A percentile compares a stretch with the other conserved stretches of the same genome.
phyloP scores from a whole-genome alignment of 2,329 filamentous ascomycete species.

The Alternaria sp. region DNA sequence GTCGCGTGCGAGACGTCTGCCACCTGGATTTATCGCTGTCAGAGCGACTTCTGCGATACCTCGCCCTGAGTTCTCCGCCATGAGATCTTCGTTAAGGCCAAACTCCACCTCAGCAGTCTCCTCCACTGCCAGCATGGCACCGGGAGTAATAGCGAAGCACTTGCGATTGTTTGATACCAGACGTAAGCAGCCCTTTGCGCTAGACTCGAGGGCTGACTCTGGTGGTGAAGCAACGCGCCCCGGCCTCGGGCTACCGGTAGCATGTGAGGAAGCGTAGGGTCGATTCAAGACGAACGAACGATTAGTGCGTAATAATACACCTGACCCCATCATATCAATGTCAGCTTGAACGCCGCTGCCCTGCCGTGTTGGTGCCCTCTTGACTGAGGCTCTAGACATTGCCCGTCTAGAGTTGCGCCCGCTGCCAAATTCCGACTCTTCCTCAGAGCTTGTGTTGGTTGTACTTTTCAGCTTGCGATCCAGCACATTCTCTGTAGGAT shows the following conservation, averaged over 20 bases:
- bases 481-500: constrained; percentile 90
- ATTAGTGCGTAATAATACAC: constrained; percentile 42
- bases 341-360: constrained; percentile 54
- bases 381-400: constrained; percentile 53
- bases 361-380: constrained; percentile 50
- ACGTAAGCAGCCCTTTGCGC: constrained; percentile 54
- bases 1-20: constrained; percentile 63
- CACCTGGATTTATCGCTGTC: constrained; percentile 67
- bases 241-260: constrained; percentile 48
- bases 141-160: constrained; percentile 68
- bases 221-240: constrained; percentile 47
- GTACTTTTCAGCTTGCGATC: constrained; percentile 60
- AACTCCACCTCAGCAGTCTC: constrained; percentile 88
- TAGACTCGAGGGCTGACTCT: constrained; percentile 48
- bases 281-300: constrained; percentile 43
- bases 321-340: constrained; percentile 44
- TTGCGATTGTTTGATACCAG: constrained; percentile 63
- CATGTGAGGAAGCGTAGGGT: constrained; percentile 51
- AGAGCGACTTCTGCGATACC: constrained; percentile 87
- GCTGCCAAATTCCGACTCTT: constrained; percentile 52
- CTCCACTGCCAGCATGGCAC: constrained; percentile 92
- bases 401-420: constrained; percentile 50
- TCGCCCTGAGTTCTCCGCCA: constrained; percentile 89
- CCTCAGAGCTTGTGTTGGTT: constrained; percentile 47
- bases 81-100: constrained; percentile 85